Conservation (phyloP, 73 alveolate species). For the Blepharisma japonicum region DNA sequence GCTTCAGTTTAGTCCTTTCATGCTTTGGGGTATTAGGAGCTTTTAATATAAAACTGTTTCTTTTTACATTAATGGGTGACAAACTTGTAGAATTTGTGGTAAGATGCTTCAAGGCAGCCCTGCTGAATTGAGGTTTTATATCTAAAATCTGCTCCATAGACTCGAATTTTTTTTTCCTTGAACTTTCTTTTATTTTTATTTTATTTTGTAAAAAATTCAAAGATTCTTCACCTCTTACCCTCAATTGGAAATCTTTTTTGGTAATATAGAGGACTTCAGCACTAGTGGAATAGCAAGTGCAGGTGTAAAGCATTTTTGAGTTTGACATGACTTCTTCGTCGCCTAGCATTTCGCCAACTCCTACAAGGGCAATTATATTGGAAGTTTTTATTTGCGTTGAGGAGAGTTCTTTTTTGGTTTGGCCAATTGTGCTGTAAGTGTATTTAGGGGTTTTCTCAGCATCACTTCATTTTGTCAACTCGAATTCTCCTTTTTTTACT, state of each 20-base stretch:
- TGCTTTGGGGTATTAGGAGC: too few relatives aligned
- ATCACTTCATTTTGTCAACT: not conserved
- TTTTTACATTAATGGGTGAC: too few relatives aligned
- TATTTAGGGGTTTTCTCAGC: not conserved
- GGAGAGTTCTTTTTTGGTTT: not conserved
- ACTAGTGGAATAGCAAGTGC: constrained; percentile 10
- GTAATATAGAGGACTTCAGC: constrained; percentile 1
- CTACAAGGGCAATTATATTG: not conserved
- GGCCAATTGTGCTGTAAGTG: not conserved
- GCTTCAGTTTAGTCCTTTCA: too few relatives aligned
- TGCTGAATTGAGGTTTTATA: too few relatives aligned
- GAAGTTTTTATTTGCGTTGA: not conserved
- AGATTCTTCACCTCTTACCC: not conserved
- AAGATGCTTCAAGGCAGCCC: too few relatives aligned
- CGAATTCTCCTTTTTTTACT: constrained; percentile 38
- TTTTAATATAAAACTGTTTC: too few relatives aligned
- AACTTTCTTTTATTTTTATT: not conserved
- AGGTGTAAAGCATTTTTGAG: not conserved
- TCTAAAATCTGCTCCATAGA: too few relatives aligned
- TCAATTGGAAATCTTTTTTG: not conserved
- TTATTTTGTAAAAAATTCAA: not conserved
- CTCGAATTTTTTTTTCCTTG: too few relatives aligned
- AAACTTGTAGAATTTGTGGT: too few relatives aligned
- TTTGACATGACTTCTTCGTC: not conserved
- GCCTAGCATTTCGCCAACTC: not conserved